phyloP scores from a whole-genome alignment of 2,329 filamentous ascomycete species.

The Sarocladium oryzae region DNA sequence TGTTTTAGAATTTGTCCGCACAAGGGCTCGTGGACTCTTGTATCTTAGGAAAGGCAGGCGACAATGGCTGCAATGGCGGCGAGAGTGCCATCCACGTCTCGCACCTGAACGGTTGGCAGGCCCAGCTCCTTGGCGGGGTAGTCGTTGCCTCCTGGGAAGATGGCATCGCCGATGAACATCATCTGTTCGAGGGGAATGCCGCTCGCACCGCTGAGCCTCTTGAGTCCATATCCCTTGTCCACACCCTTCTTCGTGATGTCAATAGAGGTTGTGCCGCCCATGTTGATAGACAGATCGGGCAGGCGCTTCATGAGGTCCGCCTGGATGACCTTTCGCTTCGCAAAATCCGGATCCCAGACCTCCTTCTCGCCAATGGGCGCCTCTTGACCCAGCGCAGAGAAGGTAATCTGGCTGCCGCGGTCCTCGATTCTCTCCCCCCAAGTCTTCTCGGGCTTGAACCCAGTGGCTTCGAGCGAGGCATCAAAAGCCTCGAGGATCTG shows the following conservation, averaged over 20 bases:
- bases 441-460: conserved; percentile 29
- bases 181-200: conserved; percentile 29
- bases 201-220: conserved; percentile 20
- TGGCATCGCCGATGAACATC: conserved; percentile 35
- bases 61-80: conserved; percentile 10
- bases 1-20: too few relatives aligned
- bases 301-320: conserved; percentile 26
- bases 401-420: conserved; percentile 34
- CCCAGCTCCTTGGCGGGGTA: conserved; percentile 10
- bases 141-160: conserved; percentile 33
- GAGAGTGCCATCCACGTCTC: conserved; percentile 9
- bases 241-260: conserved; percentile 32
- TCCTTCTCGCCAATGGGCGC: conserved; percentile 28
- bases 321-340: conserved; percentile 32
- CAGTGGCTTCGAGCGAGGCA: conserved; percentile 27
- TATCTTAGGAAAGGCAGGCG: conserved; percentile 5
- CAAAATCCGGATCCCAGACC: conserved; percentile 32
- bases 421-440: conserved; percentile 34
- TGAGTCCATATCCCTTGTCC: conserved; percentile 28
- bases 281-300: conserved; percentile 31
- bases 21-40: too few relatives aligned
- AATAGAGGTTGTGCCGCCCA: conserved; percentile 33
- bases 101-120: conserved; percentile 7
- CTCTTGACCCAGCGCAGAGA: conserved; percentile 33
- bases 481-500: conserved; percentile 28